These are phyloP conservation scores for Saccharomycopsis olivae DNA, from an alignment of 805 yeast genomes.

Conservation along the genomic window DNA sequence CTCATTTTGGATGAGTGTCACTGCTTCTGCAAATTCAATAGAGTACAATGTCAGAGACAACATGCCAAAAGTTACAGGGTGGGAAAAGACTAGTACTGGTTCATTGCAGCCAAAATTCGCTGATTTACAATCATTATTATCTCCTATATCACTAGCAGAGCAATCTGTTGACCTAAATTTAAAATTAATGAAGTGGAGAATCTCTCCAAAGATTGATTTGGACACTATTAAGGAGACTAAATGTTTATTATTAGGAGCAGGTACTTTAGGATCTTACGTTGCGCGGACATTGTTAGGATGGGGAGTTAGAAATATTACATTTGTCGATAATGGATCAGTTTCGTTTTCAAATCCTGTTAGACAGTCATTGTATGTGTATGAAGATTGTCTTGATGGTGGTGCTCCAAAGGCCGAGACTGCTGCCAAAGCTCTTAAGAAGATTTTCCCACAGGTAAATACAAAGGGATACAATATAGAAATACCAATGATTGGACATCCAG, in stretches of 20 bases:
- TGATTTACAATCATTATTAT: slow-evolving; percentile 68
- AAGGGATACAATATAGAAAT: slow-evolving; percentile 59
- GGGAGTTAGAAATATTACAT: slow-evolving; percentile 82
- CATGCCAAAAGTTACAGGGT: slow-evolving; percentile 54
- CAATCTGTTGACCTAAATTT: slow-evolving; percentile 90
- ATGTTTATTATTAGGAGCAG: slow-evolving; percentile 84
- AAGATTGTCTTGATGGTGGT: slow-evolving; percentile 74
- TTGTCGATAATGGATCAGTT: slow-evolving; percentile 83
- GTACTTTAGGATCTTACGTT: slow-evolving; percentile 91
- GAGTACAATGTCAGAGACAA: slow-evolving; percentile 10
- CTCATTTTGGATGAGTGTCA: slow-evolving; percentile 24
- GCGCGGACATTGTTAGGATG: slow-evolving; percentile 81
- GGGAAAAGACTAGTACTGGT: slow-evolving; percentile 77
- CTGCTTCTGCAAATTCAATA: slow-evolving; percentile 4
- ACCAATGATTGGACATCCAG: slow-evolving; percentile 94
- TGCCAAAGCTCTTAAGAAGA: slow-evolving; percentile 54
- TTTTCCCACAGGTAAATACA: slow-evolving; percentile 70
- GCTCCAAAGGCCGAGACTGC: slow-evolving; percentile 70
- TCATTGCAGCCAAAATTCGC: slow-evolving; percentile 75
- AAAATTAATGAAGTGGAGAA: slow-evolving; percentile 93
- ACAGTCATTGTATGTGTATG: slow-evolving; percentile 75
- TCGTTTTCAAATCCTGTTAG: slow-evolving; percentile 94
- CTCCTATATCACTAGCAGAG: slow-evolving; percentile 73
- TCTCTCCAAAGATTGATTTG: slow-evolving; percentile 72
- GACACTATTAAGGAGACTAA: slow-evolving; percentile 49